Evolutionary conservation across 768 basidiomycete genomes (phyloP).

Genomic region (Tricholoma hemisulphureum): DNA sequence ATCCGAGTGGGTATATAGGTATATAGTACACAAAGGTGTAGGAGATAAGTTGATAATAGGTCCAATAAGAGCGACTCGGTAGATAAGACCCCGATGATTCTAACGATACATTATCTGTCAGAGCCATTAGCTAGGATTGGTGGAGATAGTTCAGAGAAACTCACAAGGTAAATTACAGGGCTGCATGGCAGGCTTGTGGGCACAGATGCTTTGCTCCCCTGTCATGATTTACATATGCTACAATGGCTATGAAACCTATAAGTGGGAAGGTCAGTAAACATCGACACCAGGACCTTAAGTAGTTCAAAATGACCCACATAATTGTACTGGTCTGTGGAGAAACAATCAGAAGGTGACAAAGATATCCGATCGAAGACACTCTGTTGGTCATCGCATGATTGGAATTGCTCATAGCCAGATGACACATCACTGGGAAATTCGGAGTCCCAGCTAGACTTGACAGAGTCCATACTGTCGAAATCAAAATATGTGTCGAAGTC

Average conservation of each 20-base stretch:
- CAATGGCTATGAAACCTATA: constrained; percentile 11
- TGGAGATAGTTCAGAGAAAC: constrained; percentile 4
- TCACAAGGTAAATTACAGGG: constrained; percentile 16
- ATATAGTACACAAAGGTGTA: no score
- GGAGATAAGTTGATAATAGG: no score
- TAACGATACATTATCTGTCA: constrained; percentile 19
- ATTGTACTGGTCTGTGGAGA: constrained; percentile 28
- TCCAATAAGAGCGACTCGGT: neutral
- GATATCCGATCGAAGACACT: constrained; percentile 13
- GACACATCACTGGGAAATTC: constrained; percentile 12
- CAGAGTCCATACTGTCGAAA: constrained; percentile 5
- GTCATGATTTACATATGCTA: constrained; percentile 2
- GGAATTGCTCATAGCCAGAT: constrained; percentile 11
- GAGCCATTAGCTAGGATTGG: constrained; percentile 9
- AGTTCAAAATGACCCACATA: constrained; percentile 28
- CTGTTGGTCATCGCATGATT: constrained; percentile 10
- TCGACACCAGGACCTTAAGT: neutral
- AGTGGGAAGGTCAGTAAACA: neutral
- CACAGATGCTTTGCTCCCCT: neutral
- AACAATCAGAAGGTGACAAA: constrained; percentile 27
- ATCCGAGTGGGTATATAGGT: no score
- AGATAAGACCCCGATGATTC: neutral
- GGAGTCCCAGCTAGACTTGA: constrained; percentile 12
- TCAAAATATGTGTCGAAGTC: constrained; percentile 17
- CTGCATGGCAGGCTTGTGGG: neutral